phyloP scores from a whole-genome alignment of 192 early-diverging fungal species.

The Entomortierella parvispora region DNA sequence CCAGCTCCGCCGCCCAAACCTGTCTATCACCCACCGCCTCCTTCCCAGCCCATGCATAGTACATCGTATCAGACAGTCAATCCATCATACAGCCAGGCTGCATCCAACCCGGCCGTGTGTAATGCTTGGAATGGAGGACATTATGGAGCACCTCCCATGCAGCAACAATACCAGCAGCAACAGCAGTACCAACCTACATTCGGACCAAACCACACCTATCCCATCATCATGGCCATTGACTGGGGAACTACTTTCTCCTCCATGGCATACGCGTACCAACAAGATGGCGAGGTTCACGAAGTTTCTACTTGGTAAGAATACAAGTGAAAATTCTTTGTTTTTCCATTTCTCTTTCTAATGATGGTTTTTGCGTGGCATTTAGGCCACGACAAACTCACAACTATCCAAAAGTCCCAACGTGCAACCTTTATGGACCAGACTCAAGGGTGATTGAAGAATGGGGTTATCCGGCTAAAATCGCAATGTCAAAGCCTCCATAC shows the following conservation, averaged over 20 bases:
- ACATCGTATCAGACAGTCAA: too few species aligned
- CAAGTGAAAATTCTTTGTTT: neutral
- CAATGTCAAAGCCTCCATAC: conserved; percentile 57
- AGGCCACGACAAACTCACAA: conserved; percentile 62
- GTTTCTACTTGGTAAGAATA: conserved; percentile 48
- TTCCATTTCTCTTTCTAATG: neutral
- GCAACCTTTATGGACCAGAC: conserved; percentile 54
- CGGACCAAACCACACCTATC: conserved; percentile 29
- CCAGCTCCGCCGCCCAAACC: too few species aligned
- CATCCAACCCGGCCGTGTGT: too few species aligned
- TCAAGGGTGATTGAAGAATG: conserved; percentile 57
- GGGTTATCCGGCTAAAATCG: conserved; percentile 60
- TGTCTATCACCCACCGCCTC: too few species aligned
- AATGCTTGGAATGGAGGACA: neutral
- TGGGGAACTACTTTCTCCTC: conserved; percentile 63
- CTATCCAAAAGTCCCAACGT: conserved; percentile 59
- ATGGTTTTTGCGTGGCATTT: neutral
- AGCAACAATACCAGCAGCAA: conserved; percentile 10
- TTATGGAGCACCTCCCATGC: neutral
- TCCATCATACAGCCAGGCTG: too few species aligned
- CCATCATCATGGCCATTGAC: conserved; percentile 45
- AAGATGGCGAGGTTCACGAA: conserved; percentile 61
- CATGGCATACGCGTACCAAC: conserved; percentile 60
- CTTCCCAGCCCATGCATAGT: too few species aligned
- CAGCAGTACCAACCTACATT: conserved; percentile 13